Conservation (phyloP, 1,284 basidiomycete genomes). For the Vanrija pseudolonga region DNA sequence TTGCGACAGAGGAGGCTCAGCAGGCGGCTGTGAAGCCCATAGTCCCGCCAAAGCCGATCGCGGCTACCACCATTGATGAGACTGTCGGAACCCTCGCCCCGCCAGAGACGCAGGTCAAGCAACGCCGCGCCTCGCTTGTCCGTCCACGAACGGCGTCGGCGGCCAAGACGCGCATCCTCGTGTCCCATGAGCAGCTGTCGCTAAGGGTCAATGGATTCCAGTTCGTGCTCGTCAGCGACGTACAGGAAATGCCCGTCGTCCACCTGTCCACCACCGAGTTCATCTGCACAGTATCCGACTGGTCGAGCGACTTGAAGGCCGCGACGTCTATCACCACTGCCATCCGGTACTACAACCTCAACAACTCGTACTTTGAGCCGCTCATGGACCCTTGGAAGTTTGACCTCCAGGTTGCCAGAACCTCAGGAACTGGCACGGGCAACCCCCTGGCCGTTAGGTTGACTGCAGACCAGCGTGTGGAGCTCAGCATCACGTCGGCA, state of each 20-base stretch:
- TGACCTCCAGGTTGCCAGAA: constrained; percentile 53
- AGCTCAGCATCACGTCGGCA: constrained; percentile 87
- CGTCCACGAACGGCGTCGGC: background rate
- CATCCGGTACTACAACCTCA: constrained; percentile 95
- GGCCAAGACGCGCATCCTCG: constrained; percentile 54
- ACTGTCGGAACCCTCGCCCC: constrained; percentile 21
- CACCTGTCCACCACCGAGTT: constrained; percentile 86
- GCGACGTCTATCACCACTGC: constrained; percentile 73
- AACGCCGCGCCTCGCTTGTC: constrained; percentile 43
- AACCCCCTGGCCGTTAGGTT: constrained; percentile 63
- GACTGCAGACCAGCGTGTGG: constrained; percentile 76
- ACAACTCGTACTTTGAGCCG: constrained; percentile 99
- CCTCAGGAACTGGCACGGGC: constrained; percentile 44
- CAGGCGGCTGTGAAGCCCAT: background rate
- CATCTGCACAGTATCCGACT: constrained; percentile 78
- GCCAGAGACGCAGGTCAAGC: constrained; percentile 46
- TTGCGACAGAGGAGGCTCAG: constrained; percentile 16
- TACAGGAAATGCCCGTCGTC: constrained; percentile 91
- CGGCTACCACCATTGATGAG: background rate
- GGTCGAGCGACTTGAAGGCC: constrained; percentile 87
- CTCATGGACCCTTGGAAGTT: constrained; percentile 97
- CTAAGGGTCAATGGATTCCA: constrained; percentile 86
- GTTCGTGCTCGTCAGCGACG: constrained; percentile 87
- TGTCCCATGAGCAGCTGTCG: constrained; percentile 81
- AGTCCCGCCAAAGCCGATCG: background rate